Evolutionary conservation across 2,329 filamentous ascomycete genomes (phyloP).

Genomic region (Nigrograna mackinnonii): DNA sequence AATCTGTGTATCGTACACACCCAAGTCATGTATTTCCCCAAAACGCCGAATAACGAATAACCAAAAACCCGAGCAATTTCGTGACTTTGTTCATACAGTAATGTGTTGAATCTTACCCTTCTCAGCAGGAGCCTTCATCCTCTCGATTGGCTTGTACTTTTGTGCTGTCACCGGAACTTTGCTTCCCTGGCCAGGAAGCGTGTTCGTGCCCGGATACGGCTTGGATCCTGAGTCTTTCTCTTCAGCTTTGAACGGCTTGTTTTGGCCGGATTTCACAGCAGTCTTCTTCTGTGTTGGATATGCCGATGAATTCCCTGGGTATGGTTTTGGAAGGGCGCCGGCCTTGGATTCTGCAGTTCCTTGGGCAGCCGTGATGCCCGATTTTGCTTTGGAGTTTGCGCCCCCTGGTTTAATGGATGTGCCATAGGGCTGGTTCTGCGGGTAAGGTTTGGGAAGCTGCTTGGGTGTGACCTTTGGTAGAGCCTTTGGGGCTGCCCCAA

Average conservation of each 20-base stretch:
- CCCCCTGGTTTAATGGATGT: neutral
- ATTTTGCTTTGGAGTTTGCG: constrained; percentile 4
- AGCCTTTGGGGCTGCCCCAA: constrained; percentile 12
- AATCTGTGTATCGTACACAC: too few species aligned
- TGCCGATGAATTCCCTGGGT: constrained; percentile 5
- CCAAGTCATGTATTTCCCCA: too few species aligned
- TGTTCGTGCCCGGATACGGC: constrained; percentile 35
- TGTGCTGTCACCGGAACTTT: constrained; percentile 27
- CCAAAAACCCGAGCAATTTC: too few species aligned
- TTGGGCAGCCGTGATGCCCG: constrained; percentile 6
- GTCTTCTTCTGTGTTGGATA: constrained; percentile 27
- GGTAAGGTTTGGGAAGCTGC: constrained; percentile 7
- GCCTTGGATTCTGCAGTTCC: neutral
- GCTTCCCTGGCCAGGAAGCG: constrained; percentile 26
- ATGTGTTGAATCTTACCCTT: constrained; percentile 32
- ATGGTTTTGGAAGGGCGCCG: constrained; percentile 10
- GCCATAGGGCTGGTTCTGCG: constrained; percentile 6
- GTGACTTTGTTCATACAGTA: constrained; percentile 15
- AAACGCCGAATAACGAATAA: too few species aligned
- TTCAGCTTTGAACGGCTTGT: constrained; percentile 26
- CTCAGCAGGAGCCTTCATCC: constrained; percentile 25
- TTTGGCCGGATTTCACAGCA: constrained; percentile 25
- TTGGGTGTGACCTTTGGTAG: constrained; percentile 5
- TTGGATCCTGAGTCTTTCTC: too few species aligned
- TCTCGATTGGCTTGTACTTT: constrained; percentile 26